These are phyloP conservation scores for Dryadomyces quercivorus DNA, from an alignment of 2,329 filamentous ascomycete species.

Conservation along the genomic window DNA sequence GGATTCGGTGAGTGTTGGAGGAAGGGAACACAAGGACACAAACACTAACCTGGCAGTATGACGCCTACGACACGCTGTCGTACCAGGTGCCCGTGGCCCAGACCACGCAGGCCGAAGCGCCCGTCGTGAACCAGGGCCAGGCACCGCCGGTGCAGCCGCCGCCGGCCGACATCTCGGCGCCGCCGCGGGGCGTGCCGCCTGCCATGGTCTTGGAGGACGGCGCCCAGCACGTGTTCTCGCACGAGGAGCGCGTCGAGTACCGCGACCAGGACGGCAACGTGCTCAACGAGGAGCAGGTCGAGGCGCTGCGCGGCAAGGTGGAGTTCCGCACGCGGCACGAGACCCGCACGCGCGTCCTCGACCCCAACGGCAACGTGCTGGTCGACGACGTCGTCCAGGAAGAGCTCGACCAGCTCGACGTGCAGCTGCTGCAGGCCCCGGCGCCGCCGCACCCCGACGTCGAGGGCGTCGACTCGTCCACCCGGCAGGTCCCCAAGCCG, in stretches of 20 bases:
- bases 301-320: conserved; percentile 78
- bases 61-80: conserved; percentile 26
- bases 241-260: conserved; percentile 83
- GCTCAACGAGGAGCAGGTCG: conserved; percentile 71
- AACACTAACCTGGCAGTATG: conserved; percentile 26
- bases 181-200: neutral
- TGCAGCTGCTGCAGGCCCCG: neutral
- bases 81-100: neutral
- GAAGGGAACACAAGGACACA: neutral
- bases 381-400: conserved; percentile 22
- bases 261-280: conserved; percentile 89
- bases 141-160: conserved; percentile 2
- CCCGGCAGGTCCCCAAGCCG: conserved; percentile 21
- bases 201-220: conserved; percentile 23
- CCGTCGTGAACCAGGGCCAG: conserved; percentile 6
- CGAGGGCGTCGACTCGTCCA: conserved; percentile 48
- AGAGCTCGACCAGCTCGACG: neutral
- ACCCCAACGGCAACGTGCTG: conserved; percentile 65
- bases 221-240: conserved; percentile 25
- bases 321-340: conserved; percentile 94
- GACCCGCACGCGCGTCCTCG: conserved; percentile 78
- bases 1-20: conserved; percentile 60
- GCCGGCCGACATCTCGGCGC: neutral
- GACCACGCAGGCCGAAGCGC: neutral
- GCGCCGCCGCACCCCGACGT: conserved; percentile 50